Conservation (phyloP, 208 protist genomes). For the Wallacemonas collosoma region DNA sequence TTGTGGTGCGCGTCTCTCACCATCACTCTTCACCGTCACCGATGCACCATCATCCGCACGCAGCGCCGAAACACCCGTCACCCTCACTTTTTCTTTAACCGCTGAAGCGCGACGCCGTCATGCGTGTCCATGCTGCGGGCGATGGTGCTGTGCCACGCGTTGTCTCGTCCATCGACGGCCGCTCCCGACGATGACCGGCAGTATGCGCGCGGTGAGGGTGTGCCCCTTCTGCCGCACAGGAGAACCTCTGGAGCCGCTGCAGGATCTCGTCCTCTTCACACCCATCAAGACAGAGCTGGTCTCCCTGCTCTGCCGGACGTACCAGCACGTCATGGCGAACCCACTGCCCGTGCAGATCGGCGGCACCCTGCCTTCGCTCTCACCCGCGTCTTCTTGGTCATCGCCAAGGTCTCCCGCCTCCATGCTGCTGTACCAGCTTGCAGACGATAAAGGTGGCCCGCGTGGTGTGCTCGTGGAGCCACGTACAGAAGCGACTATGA, state of each 20-base stretch:
- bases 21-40: constrained; percentile 3
- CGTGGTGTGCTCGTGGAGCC: constrained; percentile 3
- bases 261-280: constrained; percentile 72
- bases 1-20: constrained; percentile 30
- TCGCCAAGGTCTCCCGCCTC: neutral
- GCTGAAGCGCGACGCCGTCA: constrained; percentile 55
- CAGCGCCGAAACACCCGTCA: no score
- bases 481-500: neutral
- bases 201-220: constrained; percentile 28
- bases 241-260: constrained; percentile 62
- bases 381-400: neutral
- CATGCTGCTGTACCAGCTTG: constrained; percentile 17
- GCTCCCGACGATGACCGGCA: constrained; percentile 50
- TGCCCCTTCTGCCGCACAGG: constrained; percentile 56
- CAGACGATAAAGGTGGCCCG: constrained; percentile 2
- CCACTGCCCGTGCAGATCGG: constrained; percentile 36
- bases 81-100: constrained; percentile 12
- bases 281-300: constrained; percentile 70
- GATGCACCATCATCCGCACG: neutral
- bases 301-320: constrained; percentile 49
- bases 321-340: constrained; percentile 68
- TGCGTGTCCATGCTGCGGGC: constrained; percentile 65
- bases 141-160: constrained; percentile 56
- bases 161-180: constrained; percentile 54
- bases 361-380: neutral